Conservation (phyloP, 2,329 filamentous ascomycete species). For the Daldinia sp. region DNA sequence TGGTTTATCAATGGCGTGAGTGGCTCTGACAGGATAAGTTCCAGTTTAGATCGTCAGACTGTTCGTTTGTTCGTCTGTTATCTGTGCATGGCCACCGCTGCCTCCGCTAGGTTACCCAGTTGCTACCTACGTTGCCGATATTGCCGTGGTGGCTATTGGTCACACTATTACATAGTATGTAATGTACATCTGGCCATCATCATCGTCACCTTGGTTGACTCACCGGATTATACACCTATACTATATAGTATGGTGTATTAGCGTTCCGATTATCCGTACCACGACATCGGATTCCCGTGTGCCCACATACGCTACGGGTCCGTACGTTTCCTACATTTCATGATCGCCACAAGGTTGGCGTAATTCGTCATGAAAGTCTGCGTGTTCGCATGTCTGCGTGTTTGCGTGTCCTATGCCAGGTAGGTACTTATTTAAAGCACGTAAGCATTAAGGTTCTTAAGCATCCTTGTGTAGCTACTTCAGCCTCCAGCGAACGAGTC, state of each 20-base stretch:
- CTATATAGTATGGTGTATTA: background rate
- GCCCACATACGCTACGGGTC: background rate
- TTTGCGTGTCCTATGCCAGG: no score
- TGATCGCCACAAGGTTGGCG: conserved; percentile 21
- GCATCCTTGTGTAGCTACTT: conserved; percentile 1
- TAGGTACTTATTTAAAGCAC: background rate
- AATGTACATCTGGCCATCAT: background rate
- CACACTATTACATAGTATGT: background rate
- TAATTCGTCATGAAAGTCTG: conserved; percentile 25
- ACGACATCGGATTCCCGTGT: conserved; percentile 16
- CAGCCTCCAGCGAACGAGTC: background rate
- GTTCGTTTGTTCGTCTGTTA: background rate
- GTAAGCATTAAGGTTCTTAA: background rate
- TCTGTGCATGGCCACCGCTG: conserved; percentile 5
- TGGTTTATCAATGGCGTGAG: conserved; percentile 28
- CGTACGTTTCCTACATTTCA: background rate
- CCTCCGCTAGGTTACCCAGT: no score
- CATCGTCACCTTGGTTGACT: background rate
- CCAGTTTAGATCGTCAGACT: background rate
- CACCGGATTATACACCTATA: background rate
- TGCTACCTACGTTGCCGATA: conserved; percentile 26
- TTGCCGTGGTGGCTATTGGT: conserved; percentile 18
- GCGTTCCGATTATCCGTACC: conserved; percentile 37
- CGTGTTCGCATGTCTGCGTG: no score
- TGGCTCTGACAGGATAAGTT: conserved; percentile 23